These are phyloP conservation scores for Cinnamomum chago DNA, from an alignment of 164 flowering plant genomes.

Conservation along the genomic window DNA sequence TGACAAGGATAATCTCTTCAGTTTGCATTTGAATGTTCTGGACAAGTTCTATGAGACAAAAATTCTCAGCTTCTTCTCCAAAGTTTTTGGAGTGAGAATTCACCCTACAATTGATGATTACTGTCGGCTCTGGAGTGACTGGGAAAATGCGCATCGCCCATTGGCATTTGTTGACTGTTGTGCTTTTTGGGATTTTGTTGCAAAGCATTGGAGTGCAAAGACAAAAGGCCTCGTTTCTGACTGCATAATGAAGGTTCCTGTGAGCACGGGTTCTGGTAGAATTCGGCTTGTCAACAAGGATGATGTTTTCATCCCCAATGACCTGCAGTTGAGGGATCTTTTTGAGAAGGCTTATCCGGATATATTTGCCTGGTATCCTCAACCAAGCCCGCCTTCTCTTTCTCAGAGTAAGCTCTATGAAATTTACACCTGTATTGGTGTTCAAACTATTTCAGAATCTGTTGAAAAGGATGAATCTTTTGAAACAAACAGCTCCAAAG, in stretches of 20 bases:
- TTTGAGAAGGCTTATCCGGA: slow-evolving; percentile 28
- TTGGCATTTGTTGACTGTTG: slow-evolving; percentile 40
- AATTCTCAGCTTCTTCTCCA: slow-evolving; percentile 42
- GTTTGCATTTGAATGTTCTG: slow-evolving; percentile 35
- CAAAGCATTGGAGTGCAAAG: slow-evolving; percentile 25
- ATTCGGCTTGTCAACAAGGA: slow-evolving; percentile 31
- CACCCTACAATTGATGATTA: slow-evolving; percentile 50
- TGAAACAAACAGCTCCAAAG: slow-evolving; percentile 8
- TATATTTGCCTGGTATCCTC: slow-evolving; percentile 66
- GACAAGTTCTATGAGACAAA: slow-evolving; percentile 36
- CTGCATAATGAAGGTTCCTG: slow-evolving; percentile 41
- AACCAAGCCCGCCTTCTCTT: slow-evolving; percentile 27
- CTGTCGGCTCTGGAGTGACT: slow-evolving; percentile 48
- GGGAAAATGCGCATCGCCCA: slow-evolving; percentile 36
- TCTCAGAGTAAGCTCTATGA: slow-evolving; percentile 33
- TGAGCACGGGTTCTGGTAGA: slow-evolving; percentile 19
- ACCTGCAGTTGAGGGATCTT: slow-evolving; percentile 52
- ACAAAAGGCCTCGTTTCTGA: slow-evolving; percentile 26
- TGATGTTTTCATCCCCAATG: slow-evolving; percentile 62
- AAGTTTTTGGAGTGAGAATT: slow-evolving; percentile 32
- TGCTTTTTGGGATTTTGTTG: slow-evolving; percentile 49
- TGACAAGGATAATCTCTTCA: slow-evolving; percentile 46
- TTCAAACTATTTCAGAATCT: slow-evolving; percentile 43
- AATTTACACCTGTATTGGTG: slow-evolving; percentile 45
- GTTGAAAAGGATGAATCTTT: slow-evolving; percentile 33